Evolutionary conservation across 164 flowering plant species (phyloP).

Genomic region (Magnolia changhungtana): DNA sequence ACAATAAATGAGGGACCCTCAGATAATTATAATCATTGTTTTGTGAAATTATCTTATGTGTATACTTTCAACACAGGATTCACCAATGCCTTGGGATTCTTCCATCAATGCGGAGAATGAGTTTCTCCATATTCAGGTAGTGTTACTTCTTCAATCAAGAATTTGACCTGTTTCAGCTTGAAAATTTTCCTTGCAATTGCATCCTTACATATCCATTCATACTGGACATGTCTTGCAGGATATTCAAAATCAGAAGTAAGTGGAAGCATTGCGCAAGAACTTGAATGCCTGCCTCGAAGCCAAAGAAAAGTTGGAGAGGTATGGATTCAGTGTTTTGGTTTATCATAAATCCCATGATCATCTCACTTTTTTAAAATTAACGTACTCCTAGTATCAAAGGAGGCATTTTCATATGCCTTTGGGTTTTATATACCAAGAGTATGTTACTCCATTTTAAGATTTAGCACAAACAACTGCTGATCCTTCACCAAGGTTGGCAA

Average conservation of each 20-base stretch:
- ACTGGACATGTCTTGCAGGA: constrained; percentile 40
- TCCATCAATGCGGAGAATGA: constrained; percentile 73
- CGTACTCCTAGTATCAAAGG: no score
- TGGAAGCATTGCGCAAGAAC: constrained; percentile 61
- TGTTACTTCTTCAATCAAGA: constrained; percentile 2
- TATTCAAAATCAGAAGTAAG: constrained; percentile 77
- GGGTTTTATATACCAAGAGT: no score
- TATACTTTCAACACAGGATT: constrained; percentile 34
- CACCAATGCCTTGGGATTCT: constrained; percentile 49
- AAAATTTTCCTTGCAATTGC: not conserved
- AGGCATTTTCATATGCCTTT: no score
- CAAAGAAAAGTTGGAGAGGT: constrained; percentile 78
- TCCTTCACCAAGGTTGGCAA: no score
- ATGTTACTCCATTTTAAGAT: no score
- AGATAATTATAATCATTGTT: no score
- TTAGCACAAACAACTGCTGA: no score
- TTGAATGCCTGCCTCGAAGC: constrained; percentile 58
- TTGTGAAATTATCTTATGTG: not conserved
- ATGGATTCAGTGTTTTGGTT: constrained; percentile 2
- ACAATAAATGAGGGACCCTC: not conserved
- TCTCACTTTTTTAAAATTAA: no score
- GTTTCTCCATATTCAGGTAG: constrained; percentile 89
- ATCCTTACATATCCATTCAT: not conserved
- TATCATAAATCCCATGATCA: not conserved
- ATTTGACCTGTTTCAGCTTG: not conserved